Percentiles rank a stretch among this genome's conserved stretches.
Conservation (phyloP, 257 asterid genomes). For the Craterostigma plantagineum region DNA sequence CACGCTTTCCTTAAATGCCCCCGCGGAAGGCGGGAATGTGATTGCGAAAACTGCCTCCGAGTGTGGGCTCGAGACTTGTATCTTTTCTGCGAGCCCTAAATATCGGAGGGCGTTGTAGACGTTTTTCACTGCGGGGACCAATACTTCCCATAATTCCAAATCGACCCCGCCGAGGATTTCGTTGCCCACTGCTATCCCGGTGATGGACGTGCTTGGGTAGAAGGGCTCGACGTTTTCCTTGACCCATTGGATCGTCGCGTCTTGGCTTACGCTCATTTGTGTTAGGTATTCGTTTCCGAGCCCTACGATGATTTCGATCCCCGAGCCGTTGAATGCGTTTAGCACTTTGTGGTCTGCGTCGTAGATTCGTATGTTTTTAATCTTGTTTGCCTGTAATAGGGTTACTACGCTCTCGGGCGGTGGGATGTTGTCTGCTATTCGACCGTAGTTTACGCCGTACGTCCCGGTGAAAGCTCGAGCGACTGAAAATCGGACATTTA, state of each 20-base stretch:
- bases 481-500: conserved; percentile 16
- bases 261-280: conserved; percentile 27
- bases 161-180: conserved; percentile 38
- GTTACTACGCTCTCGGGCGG: conserved; percentile 52
- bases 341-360: conserved; percentile 39
- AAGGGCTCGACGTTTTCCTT: conserved; percentile 38
- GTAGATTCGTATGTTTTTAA: conserved; percentile 44
- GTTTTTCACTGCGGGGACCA: conserved; percentile 44
- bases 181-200: conserved; percentile 62
- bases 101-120: conserved; percentile 32
- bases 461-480: conserved; percentile 42
- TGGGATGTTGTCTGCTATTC: conserved; percentile 48
- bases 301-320: conserved; percentile 38
- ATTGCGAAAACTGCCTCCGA: conserved; percentile 44
- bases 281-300: conserved; percentile 27
- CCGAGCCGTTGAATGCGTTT: conserved; percentile 33
- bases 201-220: conserved; percentile 30
- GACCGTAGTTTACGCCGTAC: conserved; percentile 59
- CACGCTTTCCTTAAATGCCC: conserved; percentile 45
- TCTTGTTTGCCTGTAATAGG: conserved; percentile 37
- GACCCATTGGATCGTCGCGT: conserved; percentile 40
- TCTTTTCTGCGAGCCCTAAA: conserved; percentile 14
- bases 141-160: conserved; percentile 36
- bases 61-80: conserved; percentile 62
- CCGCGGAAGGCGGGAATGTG: conserved; percentile 55